phyloP scores from a whole-genome alignment of 495 filamentous ascomycete species.

The Penicillium daleae region DNA sequence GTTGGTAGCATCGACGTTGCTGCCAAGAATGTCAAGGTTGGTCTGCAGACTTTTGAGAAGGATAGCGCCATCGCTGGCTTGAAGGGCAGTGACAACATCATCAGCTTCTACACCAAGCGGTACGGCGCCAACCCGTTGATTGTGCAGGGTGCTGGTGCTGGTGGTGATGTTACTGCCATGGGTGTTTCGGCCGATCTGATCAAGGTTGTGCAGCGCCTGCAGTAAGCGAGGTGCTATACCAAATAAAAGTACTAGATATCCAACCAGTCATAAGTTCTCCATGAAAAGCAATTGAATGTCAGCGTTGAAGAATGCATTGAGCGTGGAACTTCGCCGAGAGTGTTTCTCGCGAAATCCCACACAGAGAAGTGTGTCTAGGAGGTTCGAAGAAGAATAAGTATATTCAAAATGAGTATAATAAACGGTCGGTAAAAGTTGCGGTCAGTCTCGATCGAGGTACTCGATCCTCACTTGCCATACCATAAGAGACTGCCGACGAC shows the following conservation, averaged over 20 bases:
- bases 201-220: conserved; percentile 69
- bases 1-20: conserved; percentile 89
- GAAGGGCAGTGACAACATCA: conserved; percentile 97
- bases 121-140: conserved; percentile 89
- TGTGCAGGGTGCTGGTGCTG: conserved; percentile 92
- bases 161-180: conserved; percentile 95
- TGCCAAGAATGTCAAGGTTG: conserved; percentile 78
- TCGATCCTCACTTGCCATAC: background rate
- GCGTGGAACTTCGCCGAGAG: too few species aligned
- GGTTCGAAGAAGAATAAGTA: conserved; percentile 6
- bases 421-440: background rate
- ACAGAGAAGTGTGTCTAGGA: background rate
- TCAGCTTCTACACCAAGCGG: conserved; percentile 94
- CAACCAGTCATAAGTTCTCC: conserved; percentile 3
- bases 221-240: conserved; percentile 19
- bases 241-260: conserved; percentile 20
- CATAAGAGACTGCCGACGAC: background rate
- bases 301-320: background rate
- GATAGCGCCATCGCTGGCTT: conserved; percentile 86
- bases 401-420: conserved; percentile 7
- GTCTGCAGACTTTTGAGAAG: conserved; percentile 82
- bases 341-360: background rate
- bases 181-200: conserved; percentile 88
- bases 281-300: conserved; percentile 6
- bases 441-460: background rate